Base-by-base conservation (phyloP, 805 yeast species). In the Hanseniaspora taiwanica region DNA sequence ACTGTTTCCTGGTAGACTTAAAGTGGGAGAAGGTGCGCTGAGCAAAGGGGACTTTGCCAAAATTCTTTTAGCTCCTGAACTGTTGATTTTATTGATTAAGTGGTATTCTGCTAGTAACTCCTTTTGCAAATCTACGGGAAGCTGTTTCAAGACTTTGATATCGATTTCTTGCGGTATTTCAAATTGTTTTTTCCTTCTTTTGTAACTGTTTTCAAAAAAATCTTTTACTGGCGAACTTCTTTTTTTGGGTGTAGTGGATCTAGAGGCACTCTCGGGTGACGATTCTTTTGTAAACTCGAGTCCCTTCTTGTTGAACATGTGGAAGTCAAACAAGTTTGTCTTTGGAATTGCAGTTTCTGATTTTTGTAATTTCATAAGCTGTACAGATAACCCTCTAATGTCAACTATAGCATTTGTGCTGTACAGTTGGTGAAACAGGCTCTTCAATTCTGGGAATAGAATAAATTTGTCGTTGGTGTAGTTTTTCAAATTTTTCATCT, bases 81-180 rank as follows among this genome's bases (percentile, higher is more conserved):
- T 19, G n/a, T 36, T 33, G 10, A 40, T 32, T n/a, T 33, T 16
- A 19, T 31, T 31, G 18, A 31, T 31, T 16, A 40, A 32, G 3
- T 27, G 34, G n/a, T 78, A 51, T 45, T 80, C 84, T 3, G 55
- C 53, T 44, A 60, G 64, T 1, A 86, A 52, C 48, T 86, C 96
- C 1, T 58, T 47, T 47, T 75, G 75, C 4, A 86, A 73, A 19
- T 77, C 80, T 2, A 56, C 48, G 0, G 96, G 96, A 7, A 86
- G 58, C 36, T 68, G 71, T 10, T 69, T 63, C 50, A 83, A 72
- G 1, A 81, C 82, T 2, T 69, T 72, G 69, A 76, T 65, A 49
- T 84, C 85, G 65, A n/a, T 70, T 12, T 35, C 48, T 33, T 49
- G 49, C 6, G 58, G 59, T 21, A 54, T 43, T 40, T 42, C 14